These are phyloP conservation scores for Cutaneotrichosporon sp. DNA, from an alignment of 1,284 basidiomycete species.

Conservation along the genomic window DNA sequence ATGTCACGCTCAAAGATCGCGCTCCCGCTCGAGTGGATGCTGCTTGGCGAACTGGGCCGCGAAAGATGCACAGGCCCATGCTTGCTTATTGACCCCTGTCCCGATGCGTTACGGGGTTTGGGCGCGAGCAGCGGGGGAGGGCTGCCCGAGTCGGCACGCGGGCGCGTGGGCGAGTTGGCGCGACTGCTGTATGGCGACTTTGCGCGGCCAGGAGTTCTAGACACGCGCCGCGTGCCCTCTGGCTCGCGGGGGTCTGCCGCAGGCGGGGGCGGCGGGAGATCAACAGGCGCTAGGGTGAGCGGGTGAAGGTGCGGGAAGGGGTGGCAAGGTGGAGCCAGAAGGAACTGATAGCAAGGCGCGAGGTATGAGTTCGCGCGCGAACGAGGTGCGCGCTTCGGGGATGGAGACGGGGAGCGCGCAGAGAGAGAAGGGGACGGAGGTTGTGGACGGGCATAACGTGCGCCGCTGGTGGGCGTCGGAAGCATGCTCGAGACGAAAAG, in stretches of 20 bases:
- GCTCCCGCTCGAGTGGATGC: conserved; percentile 47
- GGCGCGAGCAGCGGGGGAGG: conserved; percentile 26
- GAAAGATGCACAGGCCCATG: conserved; percentile 20
- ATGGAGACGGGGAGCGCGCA: neutral
- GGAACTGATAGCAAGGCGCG: neutral
- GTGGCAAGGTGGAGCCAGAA: neutral
- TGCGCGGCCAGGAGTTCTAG: conserved; percentile 40
- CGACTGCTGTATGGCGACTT: conserved; percentile 41
- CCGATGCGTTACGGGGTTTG: conserved; percentile 18
- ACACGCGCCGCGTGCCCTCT: conserved; percentile 26
- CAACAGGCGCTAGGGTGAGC: conserved; percentile 34
- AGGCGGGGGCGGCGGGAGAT: conserved; percentile 50
- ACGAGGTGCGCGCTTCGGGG: neutral
- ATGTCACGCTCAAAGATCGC: conserved; percentile 54
- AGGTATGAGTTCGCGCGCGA: neutral
- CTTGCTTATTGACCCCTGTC: neutral
- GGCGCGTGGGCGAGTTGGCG: conserved; percentile 33
- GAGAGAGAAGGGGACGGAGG: neutral
- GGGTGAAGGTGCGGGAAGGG: conserved; percentile 1
- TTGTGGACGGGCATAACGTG: neutral
- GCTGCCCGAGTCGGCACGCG: conserved; percentile 15
- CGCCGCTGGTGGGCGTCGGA: neutral
- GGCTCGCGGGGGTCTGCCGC: conserved; percentile 49
- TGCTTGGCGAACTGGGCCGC: conserved; percentile 43
- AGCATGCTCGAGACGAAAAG: neutral